Conservation (phyloP, 345 rosid genomes). For the Arabidopsis arenosa region DNA sequence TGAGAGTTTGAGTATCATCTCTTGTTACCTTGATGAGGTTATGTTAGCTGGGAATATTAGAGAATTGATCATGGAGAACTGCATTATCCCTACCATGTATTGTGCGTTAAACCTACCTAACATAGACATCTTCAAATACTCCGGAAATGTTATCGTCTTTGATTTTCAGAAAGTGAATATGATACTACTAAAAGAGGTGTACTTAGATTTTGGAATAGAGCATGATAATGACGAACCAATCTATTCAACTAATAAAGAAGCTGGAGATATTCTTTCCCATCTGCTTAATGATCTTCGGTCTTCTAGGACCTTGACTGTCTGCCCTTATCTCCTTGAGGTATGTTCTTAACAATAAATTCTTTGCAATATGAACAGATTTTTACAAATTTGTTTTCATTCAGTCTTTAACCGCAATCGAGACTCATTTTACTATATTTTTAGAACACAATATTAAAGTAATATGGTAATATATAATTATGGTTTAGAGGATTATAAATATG, state of each 20-base stretch:
- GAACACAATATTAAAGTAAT: too few relatives aligned
- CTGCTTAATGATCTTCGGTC: slow-evolving; percentile 4
- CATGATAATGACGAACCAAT: background rate
- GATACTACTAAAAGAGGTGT: background rate
- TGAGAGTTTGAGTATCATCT: background rate
- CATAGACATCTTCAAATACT: slow-evolving; percentile 3
- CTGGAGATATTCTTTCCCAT: background rate
- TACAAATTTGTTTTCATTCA: background rate
- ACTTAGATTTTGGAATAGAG: slow-evolving; percentile 3
- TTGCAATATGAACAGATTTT: background rate
- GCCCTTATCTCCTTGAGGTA: slow-evolving; percentile 26
- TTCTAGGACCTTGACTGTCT: background rate
- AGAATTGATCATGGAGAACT: background rate
- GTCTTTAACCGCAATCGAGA: background rate
- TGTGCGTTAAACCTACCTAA: background rate
- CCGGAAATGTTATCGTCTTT: background rate
- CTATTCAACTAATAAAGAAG: background rate
- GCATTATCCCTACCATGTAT: background rate
- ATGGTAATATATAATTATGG: background rate
- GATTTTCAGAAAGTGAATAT: background rate
- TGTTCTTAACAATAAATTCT: background rate
- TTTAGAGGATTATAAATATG: too few relatives aligned
- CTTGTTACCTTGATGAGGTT: background rate
- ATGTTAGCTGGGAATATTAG: background rate
- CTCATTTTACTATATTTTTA: background rate